Base-by-base conservation (phyloP, 805 yeast genomes). In the Metschnikowia chrysomelidarum region DNA sequence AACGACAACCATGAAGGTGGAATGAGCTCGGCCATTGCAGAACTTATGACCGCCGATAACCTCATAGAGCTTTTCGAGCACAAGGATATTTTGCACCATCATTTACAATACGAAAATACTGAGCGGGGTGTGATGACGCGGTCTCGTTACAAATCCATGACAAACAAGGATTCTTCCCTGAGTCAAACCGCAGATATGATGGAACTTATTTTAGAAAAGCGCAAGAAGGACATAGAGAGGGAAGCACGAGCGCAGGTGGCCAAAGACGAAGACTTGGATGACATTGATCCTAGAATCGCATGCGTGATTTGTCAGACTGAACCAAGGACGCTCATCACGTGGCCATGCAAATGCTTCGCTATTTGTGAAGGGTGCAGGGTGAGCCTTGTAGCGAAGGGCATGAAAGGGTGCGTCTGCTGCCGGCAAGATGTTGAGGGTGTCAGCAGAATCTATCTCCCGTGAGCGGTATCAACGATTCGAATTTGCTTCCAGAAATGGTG, bases 341-440 rank as follows among this genome's bases (percentile, higher is more conserved):
- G 97, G 97, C 97, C 97, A 0, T 89, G 97, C 55, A 76, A 78
- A 49, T 89, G 97, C 57, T 76, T 89, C 37, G 88, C 95, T 0
- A 67, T 89, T 4, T 89, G 97, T 58, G 96, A 88, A 45, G 72
- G 75, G 17, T 89, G 97, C 53, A 71, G 97, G 12, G 64, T 80
- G 8, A 75, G 83, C 12, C 67, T 89, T 34, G 87, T 86, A 6
- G 62, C 80, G 21, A 73, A 88, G 41, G 83, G 84, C 9, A 81
- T 82, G 52, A 76, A 74, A 38, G 82, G 81, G 1, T 89, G 97
- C 59, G 91, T 88, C 0, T 84, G 95, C 51, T 89, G 97, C 52
- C 73, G 95, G 21, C 64, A 79, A 19, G 71, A 72, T 18, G 95
- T 89, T 3, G 79, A 79, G 34, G 82, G 83, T 2, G 82, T 73